phyloP scores from a whole-genome alignment of 352 stramenopile species.

The Phytophthora chlamydospora region DNA sequence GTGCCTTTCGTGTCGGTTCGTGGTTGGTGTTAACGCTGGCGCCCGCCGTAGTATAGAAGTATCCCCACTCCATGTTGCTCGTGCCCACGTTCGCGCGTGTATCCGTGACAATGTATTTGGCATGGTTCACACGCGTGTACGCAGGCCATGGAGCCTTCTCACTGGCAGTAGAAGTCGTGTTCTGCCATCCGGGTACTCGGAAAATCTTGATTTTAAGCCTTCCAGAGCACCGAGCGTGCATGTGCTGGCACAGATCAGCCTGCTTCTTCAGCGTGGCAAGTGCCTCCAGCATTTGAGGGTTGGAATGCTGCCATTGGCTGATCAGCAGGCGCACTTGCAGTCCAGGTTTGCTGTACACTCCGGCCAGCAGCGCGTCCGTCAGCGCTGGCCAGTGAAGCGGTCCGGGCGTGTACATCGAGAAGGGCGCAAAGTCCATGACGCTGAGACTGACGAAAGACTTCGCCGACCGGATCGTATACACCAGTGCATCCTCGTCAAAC shows the following conservation, averaged over 20 bases:
- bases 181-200: slow-evolving; percentile 74
- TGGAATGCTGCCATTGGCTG: slow-evolving; percentile 80
- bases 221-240: slow-evolving; percentile 48
- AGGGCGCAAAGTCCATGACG: slow-evolving; percentile 86
- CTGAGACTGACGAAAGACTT: slow-evolving; percentile 64
- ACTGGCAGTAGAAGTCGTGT: slow-evolving; percentile 48
- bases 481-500: slow-evolving; percentile 75
- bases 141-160: slow-evolving; percentile 53
- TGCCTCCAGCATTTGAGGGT: slow-evolving; percentile 55
- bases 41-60: slow-evolving; percentile 86
- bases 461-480: slow-evolving; percentile 76
- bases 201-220: slow-evolving; percentile 77
- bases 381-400: slow-evolving; percentile 74
- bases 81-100: slow-evolving; percentile 81
- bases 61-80: slow-evolving; percentile 89
- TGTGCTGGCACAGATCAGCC: slow-evolving; percentile 47
- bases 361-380: slow-evolving; percentile 62
- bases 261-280: slow-evolving; percentile 58
- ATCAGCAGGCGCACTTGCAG: slow-evolving; percentile 71
- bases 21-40: slow-evolving; percentile 84
- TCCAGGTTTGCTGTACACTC: slow-evolving; percentile 59
- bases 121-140: slow-evolving; percentile 85
- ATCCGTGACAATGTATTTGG: slow-evolving; percentile 88
- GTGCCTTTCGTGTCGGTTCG: slow-evolving; percentile 48
- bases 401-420: slow-evolving; percentile 67